Evolutionary conservation across 345 rosid species (phyloP).

Genomic region (thale cress (Arabidopsis thaliana)): TAIR10.1 NC_003076.8:9533001-9533500

Average conservation of each 20-base stretch:
- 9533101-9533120: constrained; percentile 13
- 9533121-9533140: not conserved
- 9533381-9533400: not conserved
- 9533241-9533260: not conserved
- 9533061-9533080: not conserved
- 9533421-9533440: not conserved
- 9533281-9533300: not conserved
- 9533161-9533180: not conserved
- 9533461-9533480: not conserved
- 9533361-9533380: not conserved
- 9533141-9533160: not conserved
- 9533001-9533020: no score
- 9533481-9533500: not conserved
- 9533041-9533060: constrained; percentile 24
- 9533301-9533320: not conserved
- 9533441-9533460: not conserved
- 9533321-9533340: not conserved
- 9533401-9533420: not conserved
- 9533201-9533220: not conserved
- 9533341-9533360: not conserved
- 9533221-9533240: not conserved
- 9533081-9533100: constrained; percentile 12
- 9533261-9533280: not conserved
- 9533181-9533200: not conserved
- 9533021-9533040: not conserved